phyloP scores from a whole-genome alignment of 371 early-diverging fungal genomes.

The Nosema bombycis region DNA sequence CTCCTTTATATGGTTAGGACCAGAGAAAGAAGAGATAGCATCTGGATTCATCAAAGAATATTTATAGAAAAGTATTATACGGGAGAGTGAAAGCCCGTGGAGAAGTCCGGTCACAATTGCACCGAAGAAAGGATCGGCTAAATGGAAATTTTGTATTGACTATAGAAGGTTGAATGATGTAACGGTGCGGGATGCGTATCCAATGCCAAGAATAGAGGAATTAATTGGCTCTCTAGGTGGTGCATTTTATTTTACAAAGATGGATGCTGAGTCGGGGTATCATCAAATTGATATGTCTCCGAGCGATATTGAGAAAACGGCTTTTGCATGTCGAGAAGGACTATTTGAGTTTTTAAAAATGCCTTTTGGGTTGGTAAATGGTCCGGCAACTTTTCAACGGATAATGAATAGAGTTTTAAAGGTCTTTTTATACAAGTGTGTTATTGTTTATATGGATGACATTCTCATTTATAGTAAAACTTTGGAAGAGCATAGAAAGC shows the following conservation, averaged over 20 bases:
- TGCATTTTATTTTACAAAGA: conserved; percentile 52
- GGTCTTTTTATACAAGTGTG: background rate
- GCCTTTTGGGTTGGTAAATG: conserved; percentile 42
- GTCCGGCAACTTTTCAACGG: conserved; percentile 51
- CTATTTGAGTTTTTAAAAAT: conserved; percentile 59
- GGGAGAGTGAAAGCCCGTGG: conserved; percentile 22
- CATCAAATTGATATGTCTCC: conserved; percentile 62
- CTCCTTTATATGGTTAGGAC: conserved; percentile 7
- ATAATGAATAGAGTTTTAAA: conserved; percentile 40
- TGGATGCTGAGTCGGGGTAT: conserved; percentile 66
- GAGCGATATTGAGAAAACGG: conserved; percentile 60
- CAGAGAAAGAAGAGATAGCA: background rate
- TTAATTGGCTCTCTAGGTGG: conserved; percentile 44
- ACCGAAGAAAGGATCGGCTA: background rate
- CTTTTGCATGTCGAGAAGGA: conserved; percentile 60
- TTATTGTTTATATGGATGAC: conserved; percentile 38
- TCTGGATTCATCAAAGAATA: conserved; percentile 17
- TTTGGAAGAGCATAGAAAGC: conserved; percentile 17
- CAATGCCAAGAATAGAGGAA: conserved; percentile 36
- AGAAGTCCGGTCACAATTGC: conserved; percentile 2
- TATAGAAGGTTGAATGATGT: conserved; percentile 33
- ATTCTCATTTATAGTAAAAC: conserved; percentile 30
- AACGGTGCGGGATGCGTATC: conserved; percentile 27
- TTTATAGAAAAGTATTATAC: conserved; percentile 32
- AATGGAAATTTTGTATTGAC: conserved; percentile 25